phyloP scores from a whole-genome alignment of 441 rosid species.

The Metrosideros polymorpha region DNA sequence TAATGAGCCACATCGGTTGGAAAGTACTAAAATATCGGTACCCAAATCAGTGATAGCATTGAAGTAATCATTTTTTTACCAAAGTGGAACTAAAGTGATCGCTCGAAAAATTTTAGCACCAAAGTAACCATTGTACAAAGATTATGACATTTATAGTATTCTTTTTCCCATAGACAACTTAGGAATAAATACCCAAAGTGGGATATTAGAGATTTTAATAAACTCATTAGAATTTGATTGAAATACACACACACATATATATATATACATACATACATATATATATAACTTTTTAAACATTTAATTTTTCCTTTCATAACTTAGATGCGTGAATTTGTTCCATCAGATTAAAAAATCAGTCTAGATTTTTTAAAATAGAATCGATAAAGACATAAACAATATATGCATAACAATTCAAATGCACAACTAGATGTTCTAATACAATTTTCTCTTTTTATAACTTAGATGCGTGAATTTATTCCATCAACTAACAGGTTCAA shows the following conservation, averaged over 20 bases:
- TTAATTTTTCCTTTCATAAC: not conserved
- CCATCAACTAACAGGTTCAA: not conserved
- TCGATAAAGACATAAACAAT: not conserved
- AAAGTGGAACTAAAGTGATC: not conserved
- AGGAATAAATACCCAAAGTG: not conserved
- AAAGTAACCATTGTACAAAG: not conserved
- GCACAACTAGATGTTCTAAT: not conserved
- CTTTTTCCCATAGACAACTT: not conserved
- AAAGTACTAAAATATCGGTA: not conserved
- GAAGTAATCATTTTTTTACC: not conserved
- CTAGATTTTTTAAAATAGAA: too few species aligned
- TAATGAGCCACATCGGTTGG: not conserved
- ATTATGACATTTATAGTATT: not conserved
- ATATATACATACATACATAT: too few species aligned
- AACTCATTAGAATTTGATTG: not conserved
- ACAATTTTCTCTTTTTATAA: not conserved
- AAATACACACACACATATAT: too few species aligned
- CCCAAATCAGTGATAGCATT: not conserved
- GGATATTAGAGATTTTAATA: not conserved
- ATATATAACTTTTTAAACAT: not conserved
- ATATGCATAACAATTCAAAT: not conserved
- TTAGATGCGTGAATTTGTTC: not conserved
- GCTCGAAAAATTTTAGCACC: not conserved
- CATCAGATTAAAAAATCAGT: not conserved
- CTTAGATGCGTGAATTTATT: not conserved